Conservation (phyloP, 257 asterid species). For the Sherardia arvensis region DNA sequence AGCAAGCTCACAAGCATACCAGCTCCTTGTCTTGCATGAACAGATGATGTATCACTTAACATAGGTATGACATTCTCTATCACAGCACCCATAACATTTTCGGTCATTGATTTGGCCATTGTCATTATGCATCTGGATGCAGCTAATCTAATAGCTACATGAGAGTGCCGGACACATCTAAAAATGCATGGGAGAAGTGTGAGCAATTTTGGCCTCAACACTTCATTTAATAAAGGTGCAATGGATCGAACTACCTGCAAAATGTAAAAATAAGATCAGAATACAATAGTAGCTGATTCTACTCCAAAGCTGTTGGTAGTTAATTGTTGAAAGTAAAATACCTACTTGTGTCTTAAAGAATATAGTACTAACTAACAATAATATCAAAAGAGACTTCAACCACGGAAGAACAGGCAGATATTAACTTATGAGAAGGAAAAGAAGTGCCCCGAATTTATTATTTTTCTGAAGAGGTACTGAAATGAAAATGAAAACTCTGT, state of each 20-base stretch:
- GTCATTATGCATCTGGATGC: constrained; percentile 92
- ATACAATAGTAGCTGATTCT: neutral
- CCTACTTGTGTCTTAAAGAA: neutral
- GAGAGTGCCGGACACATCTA: constrained; percentile 85
- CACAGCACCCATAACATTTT: constrained; percentile 78
- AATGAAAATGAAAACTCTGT: no score
- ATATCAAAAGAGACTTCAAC: neutral
- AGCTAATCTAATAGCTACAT: constrained; percentile 81
- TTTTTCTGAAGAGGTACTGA: neutral
- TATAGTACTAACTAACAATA: neutral
- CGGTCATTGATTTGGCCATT: constrained; percentile 87
- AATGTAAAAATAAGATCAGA: constrained; percentile 4
- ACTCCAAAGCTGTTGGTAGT: neutral
- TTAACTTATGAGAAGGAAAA: neutral
- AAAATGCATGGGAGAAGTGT: constrained; percentile 88
- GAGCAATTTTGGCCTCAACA: constrained; percentile 64
- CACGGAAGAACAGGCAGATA: no score
- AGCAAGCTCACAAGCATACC: constrained; percentile 99
- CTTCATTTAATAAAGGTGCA: constrained; percentile 61
- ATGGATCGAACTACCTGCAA: constrained; percentile 87
- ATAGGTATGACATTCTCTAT: constrained; percentile 85
- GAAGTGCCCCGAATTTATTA: no score
- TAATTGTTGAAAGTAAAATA: neutral
- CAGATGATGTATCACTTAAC: constrained; percentile 83
- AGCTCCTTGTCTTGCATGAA: constrained; percentile 97